Evolutionary conservation across 1,139 yeast species (phyloP).

Genomic region (Hyphopichia fennica): DNA sequence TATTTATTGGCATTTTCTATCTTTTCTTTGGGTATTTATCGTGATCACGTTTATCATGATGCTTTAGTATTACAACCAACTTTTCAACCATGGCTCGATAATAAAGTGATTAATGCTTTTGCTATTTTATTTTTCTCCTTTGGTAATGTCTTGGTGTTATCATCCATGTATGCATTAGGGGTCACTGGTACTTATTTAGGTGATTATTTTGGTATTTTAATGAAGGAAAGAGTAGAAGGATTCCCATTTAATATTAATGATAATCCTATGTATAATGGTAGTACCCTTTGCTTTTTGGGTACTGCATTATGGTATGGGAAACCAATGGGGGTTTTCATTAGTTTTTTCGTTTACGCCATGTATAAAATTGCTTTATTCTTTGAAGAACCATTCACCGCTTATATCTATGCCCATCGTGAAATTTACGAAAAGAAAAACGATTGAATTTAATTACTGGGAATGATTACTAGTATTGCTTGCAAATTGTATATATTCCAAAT

Average conservation of each 20-base stretch:
- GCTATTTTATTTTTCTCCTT: conserved; percentile 47
- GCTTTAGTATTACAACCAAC: conserved; percentile 54
- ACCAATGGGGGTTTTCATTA: conserved; percentile 79
- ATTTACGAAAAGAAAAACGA: conserved; percentile 4
- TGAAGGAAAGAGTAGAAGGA: conserved; percentile 86
- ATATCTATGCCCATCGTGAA: conserved; percentile 61
- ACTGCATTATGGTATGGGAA: conserved; percentile 86
- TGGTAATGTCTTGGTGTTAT: conserved; percentile 78
- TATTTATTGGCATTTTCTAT: conserved; percentile 79
- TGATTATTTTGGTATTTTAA: conserved; percentile 93
- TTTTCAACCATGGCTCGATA: conserved; percentile 51
- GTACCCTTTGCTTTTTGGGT: conserved; percentile 85
- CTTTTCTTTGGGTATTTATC: conserved; percentile 75
- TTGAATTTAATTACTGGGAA: not conserved
- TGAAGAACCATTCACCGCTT: conserved; percentile 96
- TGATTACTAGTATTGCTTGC: too few species aligned
- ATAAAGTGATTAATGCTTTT: conserved; percentile 29
- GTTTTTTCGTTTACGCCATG: conserved; percentile 75
- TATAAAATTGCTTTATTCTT: conserved; percentile 79
- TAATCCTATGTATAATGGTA: conserved; percentile 97
- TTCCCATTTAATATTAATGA: conserved; percentile 90
- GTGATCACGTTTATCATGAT: conserved; percentile 74
- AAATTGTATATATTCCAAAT: too few species aligned
- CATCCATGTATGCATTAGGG: conserved; percentile 93
- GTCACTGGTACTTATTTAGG: conserved; percentile 96